Conservation (phyloP, 78 protist genomes). For the Diacronema lutheri region DNA sequence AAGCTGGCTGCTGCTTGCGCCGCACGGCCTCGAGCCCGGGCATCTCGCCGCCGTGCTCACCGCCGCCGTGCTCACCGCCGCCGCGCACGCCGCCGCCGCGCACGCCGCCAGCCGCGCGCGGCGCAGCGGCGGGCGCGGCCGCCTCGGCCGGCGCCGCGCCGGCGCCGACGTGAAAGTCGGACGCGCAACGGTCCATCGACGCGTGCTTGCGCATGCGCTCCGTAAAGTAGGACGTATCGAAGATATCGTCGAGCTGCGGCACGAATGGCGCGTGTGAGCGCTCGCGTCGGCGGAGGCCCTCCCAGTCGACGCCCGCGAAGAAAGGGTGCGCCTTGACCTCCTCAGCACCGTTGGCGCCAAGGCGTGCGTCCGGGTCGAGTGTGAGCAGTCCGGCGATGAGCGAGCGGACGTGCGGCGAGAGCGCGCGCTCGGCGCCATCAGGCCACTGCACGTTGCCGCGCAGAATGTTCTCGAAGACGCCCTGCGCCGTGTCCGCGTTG, state of each 20-base stretch:
- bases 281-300: neutral
- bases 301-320: neutral
- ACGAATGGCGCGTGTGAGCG: neutral
- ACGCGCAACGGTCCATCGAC: no score
- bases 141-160: no score
- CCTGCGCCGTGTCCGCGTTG: constrained; percentile 79
- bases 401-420: neutral
- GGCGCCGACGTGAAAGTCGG: no score
- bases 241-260: neutral
- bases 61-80: no score
- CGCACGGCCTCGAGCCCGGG: no score
- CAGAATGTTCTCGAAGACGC: constrained; percentile 56
- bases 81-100: no score
- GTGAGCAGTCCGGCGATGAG: neutral
- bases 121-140: no score
- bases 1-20: no score
- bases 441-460: neutral
- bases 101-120: no score
- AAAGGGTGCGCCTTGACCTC: neutral
- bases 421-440: neutral
- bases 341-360: neutral
- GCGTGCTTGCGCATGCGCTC: no score
- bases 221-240: neutral
- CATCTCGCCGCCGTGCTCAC: no score
- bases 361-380: neutral